Evolutionary conservation across 2,329 filamentous ascomycete species (phyloP).

Genomic region (Neopestalotiopsis sp.): DNA sequence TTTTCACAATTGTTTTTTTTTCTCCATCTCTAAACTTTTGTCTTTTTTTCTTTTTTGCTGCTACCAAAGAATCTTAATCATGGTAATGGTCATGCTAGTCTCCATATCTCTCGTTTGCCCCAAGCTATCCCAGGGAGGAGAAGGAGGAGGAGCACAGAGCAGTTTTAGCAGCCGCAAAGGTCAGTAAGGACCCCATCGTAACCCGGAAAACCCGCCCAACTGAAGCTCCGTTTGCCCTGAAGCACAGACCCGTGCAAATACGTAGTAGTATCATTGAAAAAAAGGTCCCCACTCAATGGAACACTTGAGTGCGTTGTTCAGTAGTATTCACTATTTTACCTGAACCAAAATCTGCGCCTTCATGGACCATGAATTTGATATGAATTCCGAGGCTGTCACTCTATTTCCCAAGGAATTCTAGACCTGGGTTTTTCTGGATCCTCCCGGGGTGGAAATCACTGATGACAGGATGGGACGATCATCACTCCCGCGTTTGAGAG

Average conservation of each 20-base stretch:
- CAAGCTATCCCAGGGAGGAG: neutral
- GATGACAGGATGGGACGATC: slow-evolving; percentile 14
- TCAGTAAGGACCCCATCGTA: neutral
- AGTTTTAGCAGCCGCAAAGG: neutral
- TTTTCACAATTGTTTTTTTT: neutral
- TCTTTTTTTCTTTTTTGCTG: neutral
- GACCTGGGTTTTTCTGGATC: neutral
- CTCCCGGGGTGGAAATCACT: neutral
- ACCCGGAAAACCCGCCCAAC: neutral
- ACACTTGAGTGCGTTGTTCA: neutral
- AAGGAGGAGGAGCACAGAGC: neutral
- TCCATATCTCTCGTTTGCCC: neutral
- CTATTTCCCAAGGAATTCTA: neutral
- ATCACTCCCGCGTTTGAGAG: slow-evolving; percentile 8
- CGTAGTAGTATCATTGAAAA: neutral
- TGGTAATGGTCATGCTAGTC: neutral
- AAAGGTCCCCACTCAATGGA: neutral
- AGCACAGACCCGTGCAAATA: neutral
- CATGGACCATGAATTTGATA: neutral
- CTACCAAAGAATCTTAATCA: slow-evolving; percentile 1
- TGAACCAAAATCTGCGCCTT: neutral
- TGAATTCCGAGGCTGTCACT: neutral
- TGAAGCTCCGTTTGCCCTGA: neutral
- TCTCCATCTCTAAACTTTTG: neutral
- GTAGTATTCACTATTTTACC: neutral